phyloP scores from a whole-genome alignment of 371 early-diverging fungal genomes.

The Coelomomyces lativittatus region DNA sequence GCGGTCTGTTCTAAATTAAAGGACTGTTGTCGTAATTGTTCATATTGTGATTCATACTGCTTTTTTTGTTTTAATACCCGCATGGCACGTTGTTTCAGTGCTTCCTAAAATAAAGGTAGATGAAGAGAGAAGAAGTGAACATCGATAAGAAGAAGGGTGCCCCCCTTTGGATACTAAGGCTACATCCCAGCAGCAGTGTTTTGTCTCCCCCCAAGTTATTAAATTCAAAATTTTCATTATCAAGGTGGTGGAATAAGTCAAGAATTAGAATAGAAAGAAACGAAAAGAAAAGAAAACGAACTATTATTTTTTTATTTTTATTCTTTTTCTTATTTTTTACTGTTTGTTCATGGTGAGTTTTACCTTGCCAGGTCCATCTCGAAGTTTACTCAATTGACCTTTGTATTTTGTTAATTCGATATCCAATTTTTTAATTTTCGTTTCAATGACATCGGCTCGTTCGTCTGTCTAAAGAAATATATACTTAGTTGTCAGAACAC shows the following conservation, averaged over 20 bases:
- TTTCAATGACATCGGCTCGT: constrained; percentile 67
- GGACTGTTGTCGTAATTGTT: constrained; percentile 76
- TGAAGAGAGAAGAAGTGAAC: neutral
- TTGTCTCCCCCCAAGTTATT: no score
- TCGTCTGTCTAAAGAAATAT: constrained; percentile 72
- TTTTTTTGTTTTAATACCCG: constrained; percentile 79
- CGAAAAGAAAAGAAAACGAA: no score
- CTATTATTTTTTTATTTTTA: no score
- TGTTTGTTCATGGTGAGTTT: no score
- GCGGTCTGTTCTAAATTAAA: constrained; percentile 93
- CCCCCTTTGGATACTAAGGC: no score
- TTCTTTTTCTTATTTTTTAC: no score
- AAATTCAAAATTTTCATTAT: no score
- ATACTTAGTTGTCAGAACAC: neutral
- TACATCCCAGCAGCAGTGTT: no score
- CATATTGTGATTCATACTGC: constrained; percentile 77
- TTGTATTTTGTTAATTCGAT: constrained; percentile 72
- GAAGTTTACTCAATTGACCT: constrained; percentile 81
- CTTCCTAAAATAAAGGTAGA: constrained; percentile 28
- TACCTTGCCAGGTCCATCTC: constrained; percentile 78
- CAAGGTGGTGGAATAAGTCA: no score
- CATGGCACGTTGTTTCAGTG: constrained; percentile 74
- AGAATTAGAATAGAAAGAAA: no score
- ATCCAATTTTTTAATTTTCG: constrained; percentile 78
- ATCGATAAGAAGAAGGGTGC: neutral